Conservation (phyloP, 768 basidiomycete genomes). For the Mycena olivaceomarginata region DNA sequence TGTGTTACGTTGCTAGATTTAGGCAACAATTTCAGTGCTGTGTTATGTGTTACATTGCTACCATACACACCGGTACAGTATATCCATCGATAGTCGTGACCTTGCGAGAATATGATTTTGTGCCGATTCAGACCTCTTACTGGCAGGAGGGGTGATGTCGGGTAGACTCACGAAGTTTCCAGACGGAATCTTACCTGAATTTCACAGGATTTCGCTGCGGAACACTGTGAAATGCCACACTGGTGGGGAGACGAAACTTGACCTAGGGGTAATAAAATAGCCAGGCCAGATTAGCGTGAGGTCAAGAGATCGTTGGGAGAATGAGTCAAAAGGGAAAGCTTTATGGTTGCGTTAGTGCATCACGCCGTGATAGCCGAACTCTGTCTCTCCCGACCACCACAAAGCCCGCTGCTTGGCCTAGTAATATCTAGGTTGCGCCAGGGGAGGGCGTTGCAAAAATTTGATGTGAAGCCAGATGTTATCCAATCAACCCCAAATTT, state of each 20-base stretch:
- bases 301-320: slow-evolving; percentile 5
- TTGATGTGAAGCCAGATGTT: too few relatives aligned
- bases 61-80: too few relatives aligned
- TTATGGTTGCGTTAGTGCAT: background rate
- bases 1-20: too few relatives aligned
- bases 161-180: slow-evolving; percentile 12
- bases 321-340: slow-evolving; percentile 9
- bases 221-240: slow-evolving; percentile 9
- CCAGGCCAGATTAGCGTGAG: slow-evolving; percentile 3
- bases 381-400: slow-evolving; percentile 4
- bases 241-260: slow-evolving; percentile 6
- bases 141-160: slow-evolving; percentile 7
- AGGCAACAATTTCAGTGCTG: too few relatives aligned
- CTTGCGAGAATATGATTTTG: slow-evolving; percentile 17
- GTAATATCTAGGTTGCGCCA: background rate
- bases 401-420: background rate
- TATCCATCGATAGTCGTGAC: slow-evolving; percentile 11
- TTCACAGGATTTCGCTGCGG: slow-evolving; percentile 8
- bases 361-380: slow-evolving; percentile 8
- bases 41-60: too few relatives aligned
- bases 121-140: slow-evolving; percentile 14
- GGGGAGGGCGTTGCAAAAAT: too few relatives aligned
- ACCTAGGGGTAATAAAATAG: slow-evolving; percentile 5
- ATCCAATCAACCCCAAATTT: too few relatives aligned
- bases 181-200: slow-evolving; percentile 15